Conservation (phyloP, 83 land plant species). For the Thuja plicata region DNA sequence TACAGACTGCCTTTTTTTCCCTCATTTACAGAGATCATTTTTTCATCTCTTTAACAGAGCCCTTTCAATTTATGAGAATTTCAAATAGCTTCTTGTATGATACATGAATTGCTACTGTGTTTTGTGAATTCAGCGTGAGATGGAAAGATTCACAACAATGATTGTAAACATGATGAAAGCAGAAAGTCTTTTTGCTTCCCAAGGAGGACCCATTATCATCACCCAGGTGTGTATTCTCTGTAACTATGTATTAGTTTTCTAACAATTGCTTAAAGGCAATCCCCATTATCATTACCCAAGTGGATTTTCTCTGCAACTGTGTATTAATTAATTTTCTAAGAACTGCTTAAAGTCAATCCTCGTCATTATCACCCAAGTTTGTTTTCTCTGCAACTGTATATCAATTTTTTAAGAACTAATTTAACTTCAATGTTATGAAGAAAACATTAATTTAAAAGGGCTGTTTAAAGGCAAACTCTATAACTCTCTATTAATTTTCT, state of each 20-base stretch:
- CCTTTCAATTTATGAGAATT: neutral
- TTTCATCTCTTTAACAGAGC: neutral
- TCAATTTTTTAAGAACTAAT: no score
- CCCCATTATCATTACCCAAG: conserved; percentile 73
- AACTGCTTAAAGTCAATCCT: no score
- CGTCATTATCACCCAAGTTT: no score
- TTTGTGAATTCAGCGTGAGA: conserved; percentile 45
- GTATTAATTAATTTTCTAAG: neutral
- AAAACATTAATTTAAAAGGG: no score
- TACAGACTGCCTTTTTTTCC: neutral
- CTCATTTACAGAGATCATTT: no score
- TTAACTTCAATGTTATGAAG: no score
- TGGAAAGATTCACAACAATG: conserved; percentile 49
- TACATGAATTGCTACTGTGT: conserved; percentile 3
- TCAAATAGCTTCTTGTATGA: neutral
- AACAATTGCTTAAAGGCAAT: no score
- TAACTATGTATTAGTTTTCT: no score
- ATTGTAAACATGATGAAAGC: conserved; percentile 62
- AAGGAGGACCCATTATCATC: conserved; percentile 80
- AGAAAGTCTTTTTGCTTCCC: conserved; percentile 57
- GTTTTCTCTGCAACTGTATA: no score
- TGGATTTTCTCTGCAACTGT: conserved; percentile 8
- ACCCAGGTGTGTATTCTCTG: conserved; percentile 47
- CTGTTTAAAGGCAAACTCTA: no score
- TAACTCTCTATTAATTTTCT: no score